These are phyloP conservation scores for Plasmodium reichenowi DNA, from an alignment of 169 alveolate species.

Conservation along the genomic window DNA sequence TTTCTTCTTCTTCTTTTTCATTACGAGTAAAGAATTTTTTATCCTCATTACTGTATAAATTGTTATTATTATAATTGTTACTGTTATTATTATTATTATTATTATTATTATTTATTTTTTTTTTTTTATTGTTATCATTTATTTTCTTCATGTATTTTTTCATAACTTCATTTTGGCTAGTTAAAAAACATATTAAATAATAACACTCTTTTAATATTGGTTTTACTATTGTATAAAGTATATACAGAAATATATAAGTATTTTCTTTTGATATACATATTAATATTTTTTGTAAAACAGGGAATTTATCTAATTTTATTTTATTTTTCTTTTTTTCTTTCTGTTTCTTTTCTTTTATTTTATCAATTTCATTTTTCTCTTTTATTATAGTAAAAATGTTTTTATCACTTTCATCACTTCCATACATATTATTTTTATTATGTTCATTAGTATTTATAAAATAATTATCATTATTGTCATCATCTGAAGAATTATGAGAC, in stretches of 20 bases:
- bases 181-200: conserved; percentile 13
- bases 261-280: conserved; percentile 20
- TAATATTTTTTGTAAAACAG: conserved; percentile 32
- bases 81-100: not conserved
- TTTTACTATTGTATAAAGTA: conserved; percentile 10
- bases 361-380: conserved; percentile 53
- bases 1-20: not conserved
- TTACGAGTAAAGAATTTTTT: not conserved
- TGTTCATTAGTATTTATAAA: not conserved
- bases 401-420: conserved; percentile 3
- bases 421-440: not conserved
- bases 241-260: conserved; percentile 19
- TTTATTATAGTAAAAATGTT: conserved; percentile 30
- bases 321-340: conserved; percentile 22
- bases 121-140: not conserved
- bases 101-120: not conserved
- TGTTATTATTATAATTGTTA: not conserved
- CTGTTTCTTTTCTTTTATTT: conserved; percentile 40
- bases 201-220: conserved; percentile 51
- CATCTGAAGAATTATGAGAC: not conserved
- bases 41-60: not conserved
- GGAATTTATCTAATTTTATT: conserved; percentile 41
- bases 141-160: not conserved
- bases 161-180: not conserved
- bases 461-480: not conserved